These are phyloP conservation scores for Coemansia sp. DNA, from an alignment of 192 early-diverging fungal genomes.

Conservation along the genomic window DNA sequence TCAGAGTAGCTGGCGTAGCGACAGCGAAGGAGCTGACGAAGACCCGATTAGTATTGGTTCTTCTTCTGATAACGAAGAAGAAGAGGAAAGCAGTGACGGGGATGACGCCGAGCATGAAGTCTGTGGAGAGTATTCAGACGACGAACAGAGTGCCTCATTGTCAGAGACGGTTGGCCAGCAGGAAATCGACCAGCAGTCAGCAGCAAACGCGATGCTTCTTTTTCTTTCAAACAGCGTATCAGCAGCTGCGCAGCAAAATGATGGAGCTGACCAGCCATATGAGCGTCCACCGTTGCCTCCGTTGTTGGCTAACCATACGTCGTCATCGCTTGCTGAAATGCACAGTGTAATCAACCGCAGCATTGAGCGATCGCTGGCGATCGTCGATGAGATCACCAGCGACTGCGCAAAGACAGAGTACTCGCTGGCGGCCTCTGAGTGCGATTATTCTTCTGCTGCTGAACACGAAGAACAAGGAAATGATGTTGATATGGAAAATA, in stretches of 20 bases:
- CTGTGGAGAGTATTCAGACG: no score
- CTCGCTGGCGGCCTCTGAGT: neutral
- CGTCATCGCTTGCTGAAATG: constrained; percentile 20
- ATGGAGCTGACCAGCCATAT: constrained; percentile 12
- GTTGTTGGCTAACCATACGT: neutral
- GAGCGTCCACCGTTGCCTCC: constrained; percentile 14
- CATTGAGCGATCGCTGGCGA: constrained; percentile 21
- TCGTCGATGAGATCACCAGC: constrained; percentile 22
- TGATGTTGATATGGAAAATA: neutral
- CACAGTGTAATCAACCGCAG: constrained; percentile 15
- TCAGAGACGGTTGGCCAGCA: neutral
- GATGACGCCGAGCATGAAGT: no score
- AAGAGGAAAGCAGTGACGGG: no score
- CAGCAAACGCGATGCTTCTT: neutral
- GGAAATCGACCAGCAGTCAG: constrained; percentile 2
- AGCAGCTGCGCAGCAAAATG: neutral
- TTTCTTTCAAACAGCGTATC: neutral
- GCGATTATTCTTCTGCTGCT: neutral
- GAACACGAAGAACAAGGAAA: neutral
- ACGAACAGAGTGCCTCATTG: no score
- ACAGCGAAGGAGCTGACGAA: neutral
- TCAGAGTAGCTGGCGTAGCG: neutral
- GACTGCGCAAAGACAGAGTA: constrained; percentile 1
- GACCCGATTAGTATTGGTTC: no score
- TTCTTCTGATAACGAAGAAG: no score